phyloP scores from a whole-genome alignment of 164 flowering plant genomes.

The Cinnamomum chago region DNA sequence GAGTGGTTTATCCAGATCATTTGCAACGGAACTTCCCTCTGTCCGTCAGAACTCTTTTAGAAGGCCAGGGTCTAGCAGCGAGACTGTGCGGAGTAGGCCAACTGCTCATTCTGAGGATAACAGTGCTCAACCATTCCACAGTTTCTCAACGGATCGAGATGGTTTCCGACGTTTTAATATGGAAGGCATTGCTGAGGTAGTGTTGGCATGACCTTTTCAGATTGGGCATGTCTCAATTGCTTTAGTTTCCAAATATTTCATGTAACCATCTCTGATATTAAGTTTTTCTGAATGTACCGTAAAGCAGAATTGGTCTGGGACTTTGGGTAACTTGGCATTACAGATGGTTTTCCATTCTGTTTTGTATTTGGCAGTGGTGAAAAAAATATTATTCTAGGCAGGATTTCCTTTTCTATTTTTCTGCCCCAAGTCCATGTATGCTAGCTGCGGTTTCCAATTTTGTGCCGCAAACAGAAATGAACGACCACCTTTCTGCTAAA shows the following conservation, averaged over 20 bases:
- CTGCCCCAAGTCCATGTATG: too few species aligned
- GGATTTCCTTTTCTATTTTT: not conserved
- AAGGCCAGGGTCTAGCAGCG: slow-evolving; percentile 34
- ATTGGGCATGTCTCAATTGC: not conserved
- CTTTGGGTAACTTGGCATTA: not conserved
- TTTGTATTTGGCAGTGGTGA: not conserved
- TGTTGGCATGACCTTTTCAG: not conserved
- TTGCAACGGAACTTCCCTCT: slow-evolving; percentile 23
- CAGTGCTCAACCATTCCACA: slow-evolving; percentile 23
- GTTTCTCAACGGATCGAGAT: slow-evolving; percentile 37
- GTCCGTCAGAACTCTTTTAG: slow-evolving; percentile 22
- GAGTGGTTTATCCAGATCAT: slow-evolving; percentile 26
- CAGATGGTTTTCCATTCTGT: not conserved
- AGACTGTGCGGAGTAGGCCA: slow-evolving; percentile 26
- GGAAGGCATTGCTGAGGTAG: slow-evolving; percentile 85
- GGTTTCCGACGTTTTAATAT: slow-evolving; percentile 42
- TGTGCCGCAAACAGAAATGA: too few species aligned
- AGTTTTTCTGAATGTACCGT: not conserved
- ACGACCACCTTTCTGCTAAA: too few species aligned
- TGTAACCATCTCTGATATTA: not conserved
- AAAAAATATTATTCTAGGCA: not conserved
- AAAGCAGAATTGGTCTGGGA: not conserved
- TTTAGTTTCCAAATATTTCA: not conserved
- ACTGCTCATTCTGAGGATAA: slow-evolving; percentile 36
- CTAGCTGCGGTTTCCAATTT: too few species aligned